These are phyloP conservation scores for Paraconiothyrium sp. DNA, from an alignment of 2,329 filamentous ascomycete species.

Conservation along the genomic window DNA sequence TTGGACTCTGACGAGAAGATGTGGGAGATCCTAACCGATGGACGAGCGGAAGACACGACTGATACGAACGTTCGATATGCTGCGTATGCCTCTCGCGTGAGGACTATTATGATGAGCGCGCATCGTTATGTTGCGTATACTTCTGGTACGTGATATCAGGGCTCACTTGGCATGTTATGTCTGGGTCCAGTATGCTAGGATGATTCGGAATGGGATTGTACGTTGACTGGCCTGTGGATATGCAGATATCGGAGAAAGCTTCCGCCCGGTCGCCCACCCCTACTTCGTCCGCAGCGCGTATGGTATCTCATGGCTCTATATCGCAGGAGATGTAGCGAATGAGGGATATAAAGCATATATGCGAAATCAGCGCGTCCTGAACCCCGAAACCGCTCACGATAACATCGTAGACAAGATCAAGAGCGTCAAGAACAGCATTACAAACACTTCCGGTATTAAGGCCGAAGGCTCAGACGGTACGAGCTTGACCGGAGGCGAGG, in stretches of 20 bases:
- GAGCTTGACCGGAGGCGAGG: constrained; percentile 33
- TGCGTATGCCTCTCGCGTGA: constrained; percentile 85
- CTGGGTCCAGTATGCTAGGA: too few relatives aligned
- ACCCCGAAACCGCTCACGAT: constrained; percentile 62
- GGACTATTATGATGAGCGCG: constrained; percentile 87
- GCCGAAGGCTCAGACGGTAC: constrained; percentile 26
- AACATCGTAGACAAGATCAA: constrained; percentile 31
- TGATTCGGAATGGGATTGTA: neutral
- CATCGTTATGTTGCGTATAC: constrained; percentile 98
- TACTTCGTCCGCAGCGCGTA: constrained; percentile 84
- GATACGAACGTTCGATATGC: constrained; percentile 89
- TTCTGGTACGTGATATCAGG: constrained; percentile 58
- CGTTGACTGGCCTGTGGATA: neutral
- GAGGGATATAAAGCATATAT: constrained; percentile 96
- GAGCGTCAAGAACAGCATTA: constrained; percentile 35
- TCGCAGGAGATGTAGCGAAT: constrained; percentile 87
- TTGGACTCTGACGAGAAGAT: constrained; percentile 74
- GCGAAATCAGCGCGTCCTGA: constrained; percentile 79
- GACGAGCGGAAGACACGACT: constrained; percentile 81
- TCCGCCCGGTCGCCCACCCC: constrained; percentile 90
- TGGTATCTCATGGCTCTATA: constrained; percentile 90
- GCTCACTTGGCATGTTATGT: neutral
- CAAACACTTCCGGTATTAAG: constrained; percentile 34
- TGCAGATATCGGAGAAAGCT: constrained; percentile 86
- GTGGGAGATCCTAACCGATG: constrained; percentile 79